These are phyloP conservation scores for Moniliella sp. DNA, from an alignment of 1,284 basidiomycete genomes.

Conservation along the genomic window DNA sequence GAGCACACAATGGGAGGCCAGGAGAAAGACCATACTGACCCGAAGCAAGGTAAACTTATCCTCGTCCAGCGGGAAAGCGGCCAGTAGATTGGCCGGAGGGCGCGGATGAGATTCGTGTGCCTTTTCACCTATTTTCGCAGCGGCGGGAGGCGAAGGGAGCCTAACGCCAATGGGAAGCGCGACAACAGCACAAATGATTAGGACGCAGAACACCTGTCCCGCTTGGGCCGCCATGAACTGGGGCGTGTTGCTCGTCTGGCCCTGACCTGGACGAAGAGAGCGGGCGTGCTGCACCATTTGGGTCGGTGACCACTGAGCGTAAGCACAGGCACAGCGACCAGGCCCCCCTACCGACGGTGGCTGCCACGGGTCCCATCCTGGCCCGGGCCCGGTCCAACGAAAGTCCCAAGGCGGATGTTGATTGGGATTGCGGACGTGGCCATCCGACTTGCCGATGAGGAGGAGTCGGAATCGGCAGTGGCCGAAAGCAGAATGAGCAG, in stretches of 20 bases:
- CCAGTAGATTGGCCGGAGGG: constrained; percentile 15
- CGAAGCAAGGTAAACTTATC: constrained; percentile 16
- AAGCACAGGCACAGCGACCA: constrained; percentile 26
- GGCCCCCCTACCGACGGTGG: constrained; percentile 21
- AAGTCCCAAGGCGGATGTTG: too few relatives aligned
- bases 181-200: constrained; percentile 11
- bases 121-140: too few relatives aligned
- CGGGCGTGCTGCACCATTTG: constrained; percentile 29
- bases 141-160: too few relatives aligned
- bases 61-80: constrained; percentile 16
- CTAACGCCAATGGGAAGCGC: constrained; percentile 17
- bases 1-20: constrained; percentile 20
- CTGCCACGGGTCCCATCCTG: constrained; percentile 9
- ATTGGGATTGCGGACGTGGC: too few relatives aligned
- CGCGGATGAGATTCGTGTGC: neutral
- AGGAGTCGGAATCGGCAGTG: too few relatives aligned
- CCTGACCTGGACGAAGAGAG: constrained; percentile 15
- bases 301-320: constrained; percentile 23
- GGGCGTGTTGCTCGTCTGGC: constrained; percentile 21
- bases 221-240: constrained; percentile 22
- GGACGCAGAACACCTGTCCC: constrained; percentile 14
- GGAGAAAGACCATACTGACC: constrained; percentile 14
- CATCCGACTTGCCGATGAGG: too few relatives aligned
- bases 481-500: constrained; percentile 12
- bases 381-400: too few relatives aligned